A percentile compares a stretch with the other conserved stretches of the same genome.
Evolutionary conservation across 495 filamentous ascomycete genomes (phyloP).

Genomic region (Penicillium simplicissimum): DNA sequence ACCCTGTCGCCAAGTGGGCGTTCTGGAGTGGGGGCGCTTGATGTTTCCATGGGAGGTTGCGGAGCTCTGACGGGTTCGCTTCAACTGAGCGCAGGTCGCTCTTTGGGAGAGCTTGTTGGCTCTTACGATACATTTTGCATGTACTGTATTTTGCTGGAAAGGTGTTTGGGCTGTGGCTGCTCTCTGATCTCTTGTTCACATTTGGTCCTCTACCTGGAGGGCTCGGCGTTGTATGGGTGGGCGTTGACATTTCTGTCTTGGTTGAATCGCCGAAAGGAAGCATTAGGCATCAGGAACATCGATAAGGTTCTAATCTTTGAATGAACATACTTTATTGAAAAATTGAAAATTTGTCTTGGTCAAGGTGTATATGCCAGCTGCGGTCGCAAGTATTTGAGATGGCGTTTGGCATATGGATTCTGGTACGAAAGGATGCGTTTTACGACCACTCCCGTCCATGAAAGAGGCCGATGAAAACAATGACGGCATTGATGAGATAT

Average conservation of each 20-base stretch:
- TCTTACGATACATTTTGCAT: slow-evolving; percentile 8
- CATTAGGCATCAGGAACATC: slow-evolving; percentile 6
- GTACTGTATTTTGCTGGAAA: not conserved
- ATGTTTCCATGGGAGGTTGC: not conserved
- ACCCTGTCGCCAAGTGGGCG: slow-evolving; percentile 16
- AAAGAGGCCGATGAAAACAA: not conserved
- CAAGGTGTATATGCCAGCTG: not conserved
- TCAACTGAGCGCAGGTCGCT: slow-evolving; percentile 16
- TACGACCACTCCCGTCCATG: not conserved
- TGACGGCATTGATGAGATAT: not conserved
- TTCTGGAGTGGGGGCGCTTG: slow-evolving; percentile 31
- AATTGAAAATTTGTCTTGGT: not conserved
- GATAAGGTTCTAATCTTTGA: slow-evolving; percentile 10
- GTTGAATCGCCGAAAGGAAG: not conserved
- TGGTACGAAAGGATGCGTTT: not conserved
- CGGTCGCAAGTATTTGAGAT: not conserved
- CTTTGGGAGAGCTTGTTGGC: not conserved
- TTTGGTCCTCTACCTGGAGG: not conserved
- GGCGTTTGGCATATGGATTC: not conserved
- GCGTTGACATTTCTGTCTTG: slow-evolving; percentile 2
- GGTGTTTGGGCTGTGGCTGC: not conserved
- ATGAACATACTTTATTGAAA: slow-evolving; percentile 8
- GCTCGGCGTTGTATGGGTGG: slow-evolving; percentile 7
- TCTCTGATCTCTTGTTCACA: not conserved
- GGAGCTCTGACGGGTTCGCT: not conserved